Conservation (phyloP, 208 protist genomes). For the Zelonia costaricensis region DNA sequence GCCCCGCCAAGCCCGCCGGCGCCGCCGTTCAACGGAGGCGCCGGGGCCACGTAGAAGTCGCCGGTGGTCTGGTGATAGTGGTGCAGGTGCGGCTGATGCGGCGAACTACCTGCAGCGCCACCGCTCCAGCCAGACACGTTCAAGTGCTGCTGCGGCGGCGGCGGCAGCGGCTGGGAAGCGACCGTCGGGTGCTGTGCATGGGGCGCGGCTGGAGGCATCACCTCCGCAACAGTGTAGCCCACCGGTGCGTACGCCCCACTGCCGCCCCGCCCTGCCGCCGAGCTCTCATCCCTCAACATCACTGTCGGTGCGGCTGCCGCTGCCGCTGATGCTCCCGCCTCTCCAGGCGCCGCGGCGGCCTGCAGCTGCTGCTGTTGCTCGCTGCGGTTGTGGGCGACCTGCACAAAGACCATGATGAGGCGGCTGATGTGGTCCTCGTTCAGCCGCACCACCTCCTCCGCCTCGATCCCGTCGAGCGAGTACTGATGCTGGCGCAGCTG, state of each 20-base stretch:
- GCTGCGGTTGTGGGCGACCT: conserved; percentile 52
- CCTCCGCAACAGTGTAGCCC: conserved; percentile 51
- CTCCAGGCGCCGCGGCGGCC: conserved; percentile 1
- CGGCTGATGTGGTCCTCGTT: conserved; percentile 87
- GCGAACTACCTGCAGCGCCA: too few species aligned
- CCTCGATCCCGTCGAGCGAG: conserved; percentile 55
- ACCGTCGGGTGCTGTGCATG: background rate
- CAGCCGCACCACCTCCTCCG: conserved; percentile 71
- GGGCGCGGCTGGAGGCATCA: conserved; percentile 11
- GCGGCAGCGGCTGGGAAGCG: background rate
- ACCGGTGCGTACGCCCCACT: conserved; percentile 21
- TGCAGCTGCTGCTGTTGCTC: conserved; percentile 18
- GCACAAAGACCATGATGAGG: conserved; percentile 77
- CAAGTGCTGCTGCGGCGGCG: conserved; percentile 11
- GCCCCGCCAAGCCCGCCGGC: background rate
- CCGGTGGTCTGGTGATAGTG: conserved; percentile 2
- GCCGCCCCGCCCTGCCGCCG: too few species aligned
- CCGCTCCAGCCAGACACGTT: background rate
- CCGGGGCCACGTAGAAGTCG: conserved; percentile 20
- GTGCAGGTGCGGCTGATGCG: background rate
- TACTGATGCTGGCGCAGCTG: conserved; percentile 65
- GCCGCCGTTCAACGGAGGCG: conserved; percentile 21
- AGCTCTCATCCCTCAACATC: too few species aligned
- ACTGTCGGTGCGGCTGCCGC: background rate
- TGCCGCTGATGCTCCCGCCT: conserved; percentile 12